Base-by-base conservation (phyloP, 495 filamentous ascomycete species). In the Glarea lozoyensis region DNA sequence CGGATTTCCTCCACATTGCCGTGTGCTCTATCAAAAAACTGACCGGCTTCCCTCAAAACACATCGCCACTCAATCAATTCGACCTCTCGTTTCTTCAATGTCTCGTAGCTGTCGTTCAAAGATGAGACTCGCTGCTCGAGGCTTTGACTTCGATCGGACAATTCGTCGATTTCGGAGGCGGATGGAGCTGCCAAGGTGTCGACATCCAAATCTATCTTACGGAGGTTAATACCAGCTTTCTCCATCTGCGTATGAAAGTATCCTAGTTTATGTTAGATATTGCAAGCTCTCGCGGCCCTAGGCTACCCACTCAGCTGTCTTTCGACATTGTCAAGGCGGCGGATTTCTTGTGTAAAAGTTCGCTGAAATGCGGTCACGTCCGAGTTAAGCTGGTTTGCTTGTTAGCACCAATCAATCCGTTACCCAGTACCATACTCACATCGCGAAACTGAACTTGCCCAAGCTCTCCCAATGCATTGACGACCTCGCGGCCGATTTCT, bases 61-160 rank as follows among this genome's bases (percentile, higher is more conserved):
- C 89, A 95, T 58, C 92, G 80, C 89, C 89, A 96, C 63, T 99
- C 93, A 18, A 82, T 92, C 49, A 97, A 73, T 67, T 99, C 93
- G 43, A 95, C 83, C 69, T 96, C 92, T 37, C 90, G 79, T 66
- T 88, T 93, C 78, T 94, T 96, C 61, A 99, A 67, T 12, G 86
- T 95, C 68, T 99, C 92, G 63, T 97, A 96, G 68, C 87, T 96
- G 55, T 94, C 89, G 54, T 96, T 97, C 25, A 97, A 66, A 10
- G 88, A 89, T 32, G 80, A 78, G 42, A 99, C 81, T 34, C 90
- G 76, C 65, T 88, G 86, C 64, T 99, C 92, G 41, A 99, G 70
- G 64, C 78, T 85, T 61, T 95, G 84, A 53, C 84, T 83, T 54
- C 88, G 86, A 55, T 96, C 89, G 37, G 88, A 79, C 45, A 98